Base-by-base conservation (phyloP, 2,329 filamentous ascomycete genomes). In the Arthrinium phaeospermum region DNA sequence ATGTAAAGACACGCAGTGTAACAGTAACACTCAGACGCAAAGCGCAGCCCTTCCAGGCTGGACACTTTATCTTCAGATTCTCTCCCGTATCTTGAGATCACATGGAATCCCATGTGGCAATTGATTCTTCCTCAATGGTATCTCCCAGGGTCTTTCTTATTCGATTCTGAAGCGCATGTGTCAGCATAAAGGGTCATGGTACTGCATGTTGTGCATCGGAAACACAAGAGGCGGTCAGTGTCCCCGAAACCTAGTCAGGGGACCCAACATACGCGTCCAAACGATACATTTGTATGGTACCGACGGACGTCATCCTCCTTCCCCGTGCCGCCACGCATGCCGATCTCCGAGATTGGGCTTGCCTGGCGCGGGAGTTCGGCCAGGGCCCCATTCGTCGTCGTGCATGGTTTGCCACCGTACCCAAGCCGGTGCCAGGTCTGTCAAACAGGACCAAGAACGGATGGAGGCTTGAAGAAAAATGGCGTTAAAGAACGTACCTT, bases 401-500 rank as follows among this genome's bases (percentile, higher is more conserved):
- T 41, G 10, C 57, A 37, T 34, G 16, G 30, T 3, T 61, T 37
- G 16, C 30, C 53, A 61, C 30, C 7, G 16, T 19, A 61, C 19
- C 6, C 30, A 64, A 22, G 4, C 27, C 51, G n/a, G 34, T 6
- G 37, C 3, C 37, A 37, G 37, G 34, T 12, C 34, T 46, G 67
- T 24, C 44, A 46, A 16, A 47, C 44, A n/a, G 24, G 30, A 24
- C 10, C 22, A 5, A 10, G 2, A 19, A 45, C 45, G 14, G 27
- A 8, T 22, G 27, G 4, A 68, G 10, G 10, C 4, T 5, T 24
- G 8, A 27, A 46, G 27, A 14, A 27, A 68, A 46, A n/a, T 37
- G 19, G 13, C n/a, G 22, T 8, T 6, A 22, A 69, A 10, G 5
- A 44, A 69, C 69, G 73, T 77, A 82, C 75, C 81, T 92, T 85